phyloP scores from a whole-genome alignment of 805 yeast species.

The Kazachstania martiniae region DNA sequence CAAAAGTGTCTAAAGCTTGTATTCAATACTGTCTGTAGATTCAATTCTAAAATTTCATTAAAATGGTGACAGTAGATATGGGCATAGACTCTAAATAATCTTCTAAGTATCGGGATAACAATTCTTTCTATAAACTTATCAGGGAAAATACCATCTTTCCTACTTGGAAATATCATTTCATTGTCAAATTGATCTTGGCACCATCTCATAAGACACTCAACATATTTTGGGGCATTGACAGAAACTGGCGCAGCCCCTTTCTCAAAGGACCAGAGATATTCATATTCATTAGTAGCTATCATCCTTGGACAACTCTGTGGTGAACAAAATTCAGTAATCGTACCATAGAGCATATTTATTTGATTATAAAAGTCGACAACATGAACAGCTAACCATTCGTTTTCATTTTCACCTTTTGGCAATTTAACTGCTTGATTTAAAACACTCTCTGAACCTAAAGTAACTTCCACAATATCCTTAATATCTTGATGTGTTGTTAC shows the following conservation, averaged over 20 bases:
- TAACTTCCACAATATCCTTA: conserved; percentile 84
- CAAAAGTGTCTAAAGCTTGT: conserved; percentile 92
- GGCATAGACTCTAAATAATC: conserved; percentile 89
- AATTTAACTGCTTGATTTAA: conserved; percentile 86
- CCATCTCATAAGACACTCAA: conserved; percentile 91
- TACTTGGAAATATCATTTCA: conserved; percentile 81
- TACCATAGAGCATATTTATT: conserved; percentile 90
- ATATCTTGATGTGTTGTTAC: conserved; percentile 58
- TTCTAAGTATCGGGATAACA: conserved; percentile 78
- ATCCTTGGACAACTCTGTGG: conserved; percentile 91
- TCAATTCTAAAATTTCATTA: conserved; percentile 86
- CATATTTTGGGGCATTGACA: conserved; percentile 89
- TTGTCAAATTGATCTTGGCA: conserved; percentile 87
- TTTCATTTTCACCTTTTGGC: conserved; percentile 83
- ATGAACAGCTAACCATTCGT: conserved; percentile 95
- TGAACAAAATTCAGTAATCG: conserved; percentile 93
- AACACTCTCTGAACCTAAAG: conserved; percentile 86
- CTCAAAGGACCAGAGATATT: conserved; percentile 92
- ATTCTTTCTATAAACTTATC: conserved; percentile 59
- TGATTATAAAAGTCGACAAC: conserved; percentile 97
- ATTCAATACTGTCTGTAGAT: conserved; percentile 83
- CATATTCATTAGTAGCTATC: conserved; percentile 97
- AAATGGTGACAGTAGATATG: conserved; percentile 97
- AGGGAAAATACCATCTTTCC: conserved; percentile 87
- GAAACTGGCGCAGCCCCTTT: conserved; percentile 62